Evolutionary conservation across 305 asterid species (phyloP).

Genomic region (Fraxinus angustifolia): DNA sequence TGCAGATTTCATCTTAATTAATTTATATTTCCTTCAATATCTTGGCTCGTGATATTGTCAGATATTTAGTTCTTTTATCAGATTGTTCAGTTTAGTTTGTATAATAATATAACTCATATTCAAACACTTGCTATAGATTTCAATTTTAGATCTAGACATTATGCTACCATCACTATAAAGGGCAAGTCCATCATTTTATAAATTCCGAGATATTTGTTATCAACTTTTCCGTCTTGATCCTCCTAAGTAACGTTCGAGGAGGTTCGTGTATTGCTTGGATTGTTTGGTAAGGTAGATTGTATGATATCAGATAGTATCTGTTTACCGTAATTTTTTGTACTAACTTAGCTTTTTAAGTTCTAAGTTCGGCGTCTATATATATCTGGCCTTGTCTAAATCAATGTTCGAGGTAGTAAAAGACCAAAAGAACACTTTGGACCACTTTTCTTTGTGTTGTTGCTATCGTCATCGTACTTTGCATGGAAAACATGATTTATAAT

Average conservation of each 20-base stretch:
- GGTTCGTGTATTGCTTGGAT: neutral
- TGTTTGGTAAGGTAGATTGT: neutral
- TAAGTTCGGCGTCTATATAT: neutral
- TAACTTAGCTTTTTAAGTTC: neutral
- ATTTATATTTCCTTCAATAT: conserved; percentile 12
- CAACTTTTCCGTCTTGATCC: neutral
- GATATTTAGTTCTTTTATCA: conserved; percentile 11
- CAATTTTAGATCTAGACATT: conserved; percentile 5
- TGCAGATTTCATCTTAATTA: conserved; percentile 15
- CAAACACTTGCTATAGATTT: neutral
- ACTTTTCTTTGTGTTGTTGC: neutral
- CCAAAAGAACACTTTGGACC: neutral
- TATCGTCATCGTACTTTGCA: neutral
- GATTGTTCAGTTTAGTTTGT: neutral
- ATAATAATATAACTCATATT: neutral
- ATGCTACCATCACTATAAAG: neutral
- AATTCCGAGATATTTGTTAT: neutral
- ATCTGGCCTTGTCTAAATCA: neutral
- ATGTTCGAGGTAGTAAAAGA: neutral
- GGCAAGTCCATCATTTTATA: neutral
- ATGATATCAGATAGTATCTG: neutral
- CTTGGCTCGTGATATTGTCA: conserved; percentile 32
- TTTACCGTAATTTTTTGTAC: neutral
- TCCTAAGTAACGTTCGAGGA: neutral
- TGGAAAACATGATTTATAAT: neutral